Evolutionary conservation across 2,329 filamentous ascomycete species (phyloP).

Genomic region (Neurospora sp.): DNA sequence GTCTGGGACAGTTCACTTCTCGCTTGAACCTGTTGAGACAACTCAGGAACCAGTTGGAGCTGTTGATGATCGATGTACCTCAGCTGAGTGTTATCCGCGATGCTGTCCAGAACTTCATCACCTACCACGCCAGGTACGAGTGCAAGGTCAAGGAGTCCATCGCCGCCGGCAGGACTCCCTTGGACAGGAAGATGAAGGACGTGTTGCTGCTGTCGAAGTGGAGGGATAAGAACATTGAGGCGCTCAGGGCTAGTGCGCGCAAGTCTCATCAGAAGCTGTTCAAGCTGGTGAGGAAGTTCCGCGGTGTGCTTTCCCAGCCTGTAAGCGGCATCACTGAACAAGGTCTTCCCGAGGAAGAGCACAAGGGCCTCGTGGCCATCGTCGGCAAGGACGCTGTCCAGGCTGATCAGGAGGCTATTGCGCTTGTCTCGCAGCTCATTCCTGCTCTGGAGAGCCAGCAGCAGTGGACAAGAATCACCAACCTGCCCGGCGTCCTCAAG

Average conservation of each 20-base stretch:
- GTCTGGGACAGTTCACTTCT: slow-evolving; percentile 68
- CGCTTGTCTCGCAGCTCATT: slow-evolving; percentile 25
- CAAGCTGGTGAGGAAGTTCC: slow-evolving; percentile 83
- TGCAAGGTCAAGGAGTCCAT: slow-evolving; percentile 55
- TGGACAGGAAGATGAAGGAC: slow-evolving; percentile 92
- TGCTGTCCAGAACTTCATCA: slow-evolving; percentile 67
- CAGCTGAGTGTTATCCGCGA: slow-evolving; percentile 48
- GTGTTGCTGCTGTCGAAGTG: slow-evolving; percentile 90
- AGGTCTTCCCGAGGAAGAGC: slow-evolving; percentile 45
- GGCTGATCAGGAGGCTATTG: slow-evolving; percentile 24
- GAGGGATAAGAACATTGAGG: slow-evolving; percentile 95
- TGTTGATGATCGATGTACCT: slow-evolving; percentile 51
- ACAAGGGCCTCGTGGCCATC: background rate
- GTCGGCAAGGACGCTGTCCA: slow-evolving; percentile 13
- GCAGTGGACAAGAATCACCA: slow-evolving; percentile 55
- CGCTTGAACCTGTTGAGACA: slow-evolving; percentile 63
- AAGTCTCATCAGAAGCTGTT: slow-evolving; percentile 89
- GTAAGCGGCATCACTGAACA: slow-evolving; percentile 55
- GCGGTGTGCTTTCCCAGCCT: slow-evolving; percentile 65
- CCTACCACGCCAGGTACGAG: slow-evolving; percentile 65
- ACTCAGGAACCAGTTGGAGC: slow-evolving; percentile 53
- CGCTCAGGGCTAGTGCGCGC: slow-evolving; percentile 78
- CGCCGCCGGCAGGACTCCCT: slow-evolving; percentile 52
- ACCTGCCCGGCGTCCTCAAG: slow-evolving; percentile 58
- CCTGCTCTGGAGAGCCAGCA: slow-evolving; percentile 27